A percentile compares a stretch with the other conserved stretches of the same genome.
phyloP scores from a whole-genome alignment of 768 basidiomycete species.

The Fomitopsis pulvina region DNA sequence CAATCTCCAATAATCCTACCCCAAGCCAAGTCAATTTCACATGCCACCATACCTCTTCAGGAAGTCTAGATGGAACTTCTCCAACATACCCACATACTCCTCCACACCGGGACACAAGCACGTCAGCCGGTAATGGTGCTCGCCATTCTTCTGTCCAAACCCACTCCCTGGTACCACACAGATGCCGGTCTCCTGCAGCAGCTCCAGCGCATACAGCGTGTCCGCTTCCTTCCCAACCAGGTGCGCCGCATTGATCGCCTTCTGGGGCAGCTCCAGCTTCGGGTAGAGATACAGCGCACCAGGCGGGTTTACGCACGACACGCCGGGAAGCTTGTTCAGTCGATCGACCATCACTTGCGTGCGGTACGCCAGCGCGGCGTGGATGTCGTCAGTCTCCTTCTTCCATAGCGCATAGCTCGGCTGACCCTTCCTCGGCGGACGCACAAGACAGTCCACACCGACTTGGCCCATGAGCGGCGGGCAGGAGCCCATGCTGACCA shows the following conservation, averaged over 20 bases:
- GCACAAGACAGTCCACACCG: constrained; percentile 84
- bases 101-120: constrained; percentile 94
- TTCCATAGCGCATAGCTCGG: constrained; percentile 76
- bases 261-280: constrained; percentile 62
- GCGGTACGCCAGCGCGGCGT: constrained; percentile 64
- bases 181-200: constrained; percentile 88
- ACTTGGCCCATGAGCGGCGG: constrained; percentile 89
- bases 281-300: constrained; percentile 96
- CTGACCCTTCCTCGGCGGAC: constrained; percentile 74
- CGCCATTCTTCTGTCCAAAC: constrained; percentile 88
- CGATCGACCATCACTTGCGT: constrained; percentile 67
- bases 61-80: constrained; percentile 63
- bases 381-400: constrained; percentile 76
- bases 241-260: constrained; percentile 68
- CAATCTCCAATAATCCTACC: too few relatives aligned
- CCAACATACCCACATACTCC: constrained; percentile 83
- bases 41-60: constrained; percentile 38
- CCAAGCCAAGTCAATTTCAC: too few relatives aligned
- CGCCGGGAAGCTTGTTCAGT: constrained; percentile 81
- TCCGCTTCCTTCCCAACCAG: constrained; percentile 76
- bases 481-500: constrained; percentile 87
- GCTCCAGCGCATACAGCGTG: constrained; percentile 76
- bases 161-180: constrained; percentile 92
- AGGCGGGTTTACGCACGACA: constrained; percentile 83
- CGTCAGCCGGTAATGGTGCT: constrained; percentile 88